phyloP scores from a whole-genome alignment of 108 stramenopile genomes.

The Cylindrotheca closterium region DNA sequence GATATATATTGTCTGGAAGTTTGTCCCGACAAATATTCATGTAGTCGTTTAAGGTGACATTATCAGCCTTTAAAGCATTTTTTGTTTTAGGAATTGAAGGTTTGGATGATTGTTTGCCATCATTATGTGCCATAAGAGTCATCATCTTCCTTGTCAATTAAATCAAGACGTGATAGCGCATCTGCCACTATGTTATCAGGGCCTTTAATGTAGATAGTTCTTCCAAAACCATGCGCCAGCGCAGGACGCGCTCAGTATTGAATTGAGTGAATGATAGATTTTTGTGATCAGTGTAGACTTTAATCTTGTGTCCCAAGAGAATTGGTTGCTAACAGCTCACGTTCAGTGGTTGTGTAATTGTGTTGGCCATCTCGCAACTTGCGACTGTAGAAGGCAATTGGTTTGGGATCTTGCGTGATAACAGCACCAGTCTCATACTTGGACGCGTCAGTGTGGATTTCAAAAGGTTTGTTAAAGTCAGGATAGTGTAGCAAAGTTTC shows the following conservation, averaged over 20 bases:
- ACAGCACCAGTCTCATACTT: constrained; percentile 36
- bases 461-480: constrained; percentile 25
- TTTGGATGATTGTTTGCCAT: too few relatives aligned
- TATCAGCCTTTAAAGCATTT: too few relatives aligned
- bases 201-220: constrained; percentile 29
- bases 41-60: too few relatives aligned
- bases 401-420: constrained; percentile 24
- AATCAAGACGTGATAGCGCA: constrained; percentile 13
- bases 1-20: too few relatives aligned
- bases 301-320: too few relatives aligned
- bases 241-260: constrained; percentile 34
- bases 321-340: constrained; percentile 31
- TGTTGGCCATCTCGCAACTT: constrained; percentile 36
- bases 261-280: constrained; percentile 32
- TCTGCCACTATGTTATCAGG: constrained; percentile 23
- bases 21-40: too few relatives aligned
- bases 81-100: too few relatives aligned
- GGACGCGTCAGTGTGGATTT: constrained; percentile 37
- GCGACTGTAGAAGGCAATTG: constrained; percentile 24
- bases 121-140: too few relatives aligned
- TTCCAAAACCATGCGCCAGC: constrained; percentile 50
- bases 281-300: constrained; percentile 40
- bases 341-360: constrained; percentile 40
- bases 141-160: neutral
- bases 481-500: constrained; percentile 28